Base-by-base conservation (phyloP, 2,329 filamentous ascomycete species). In the Nannizzia gypsea region DNA sequence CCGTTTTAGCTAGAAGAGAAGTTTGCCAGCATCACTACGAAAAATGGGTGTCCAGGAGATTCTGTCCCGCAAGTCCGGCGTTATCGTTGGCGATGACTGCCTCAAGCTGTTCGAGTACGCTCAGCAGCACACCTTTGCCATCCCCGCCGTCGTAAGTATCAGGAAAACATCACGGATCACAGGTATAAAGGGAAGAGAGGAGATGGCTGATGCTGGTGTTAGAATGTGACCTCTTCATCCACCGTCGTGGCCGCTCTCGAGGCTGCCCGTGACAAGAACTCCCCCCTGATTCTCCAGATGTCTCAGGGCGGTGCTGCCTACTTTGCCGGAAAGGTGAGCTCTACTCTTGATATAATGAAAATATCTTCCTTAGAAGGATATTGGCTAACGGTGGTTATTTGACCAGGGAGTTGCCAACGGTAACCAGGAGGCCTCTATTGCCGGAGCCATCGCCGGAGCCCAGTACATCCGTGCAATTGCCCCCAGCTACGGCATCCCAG, bases 191-290 rank as follows among this genome's bases (percentile, higher is more conserved):
- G 8, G 13, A 24, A 17, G 15, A 22, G 56, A 63, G 62, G 28
- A 63, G 38, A 50, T 6, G 28, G 28, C 24, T 48, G n/a, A 38
- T 42, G 40, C 9, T 46, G 9, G 28, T 42, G 11, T 38, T 40
- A 82, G 80, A 96, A 97, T 79, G 89, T 95, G 72, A 97, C 92
- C 69, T 95, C 90, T 46, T 95, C 89, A 64, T 96, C 90, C 64
- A 90, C 87, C 64, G 87, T 85, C 64, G 87, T 96, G 66, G 85
- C 90, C 69, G 79, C 89, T 59, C 90, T 99, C 69, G 93, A 99
- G 83, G 93, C 93, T 73, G 93, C 93, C 68, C 87, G 90, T 70
- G 91, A 97, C 77, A 81, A 85, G 73, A 95, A 95, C 77, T 82
- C 89, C 63, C 93, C 93, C 69, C 86, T 96, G 77, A 88, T 96